Conservation (phyloP, 257 asterid genomes). For the Verbascum thapsus region DNA sequence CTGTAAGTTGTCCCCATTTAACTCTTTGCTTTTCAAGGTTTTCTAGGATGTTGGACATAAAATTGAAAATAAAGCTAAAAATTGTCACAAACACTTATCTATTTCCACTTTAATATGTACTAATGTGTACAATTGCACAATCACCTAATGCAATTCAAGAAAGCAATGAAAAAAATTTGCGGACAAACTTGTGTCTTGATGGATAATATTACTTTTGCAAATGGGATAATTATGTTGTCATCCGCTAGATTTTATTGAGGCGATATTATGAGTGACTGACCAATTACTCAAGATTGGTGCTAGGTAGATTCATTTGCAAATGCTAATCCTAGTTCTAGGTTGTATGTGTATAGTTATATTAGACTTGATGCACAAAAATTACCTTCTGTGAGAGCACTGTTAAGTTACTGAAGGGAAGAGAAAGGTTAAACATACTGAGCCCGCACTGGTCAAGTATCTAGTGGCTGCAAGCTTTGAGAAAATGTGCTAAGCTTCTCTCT, state of each 20-base stretch:
- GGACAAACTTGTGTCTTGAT: constrained; percentile 12
- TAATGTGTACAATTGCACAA: not conserved
- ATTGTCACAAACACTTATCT: constrained; percentile 9
- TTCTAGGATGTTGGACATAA: not conserved
- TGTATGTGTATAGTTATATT: constrained; percentile 13
- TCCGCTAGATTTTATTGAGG: not conserved
- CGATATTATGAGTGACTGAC: constrained; percentile 5
- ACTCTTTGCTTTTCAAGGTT: not conserved
- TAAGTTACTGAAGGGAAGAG: constrained; percentile 15
- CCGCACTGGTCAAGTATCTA: constrained; percentile 10
- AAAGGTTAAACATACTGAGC: constrained; percentile 3
- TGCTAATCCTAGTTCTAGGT: constrained; percentile 1
- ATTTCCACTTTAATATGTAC: not conserved
- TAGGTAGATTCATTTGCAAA: constrained; percentile 6
- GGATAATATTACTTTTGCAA: not conserved
- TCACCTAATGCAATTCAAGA: constrained; percentile 15
- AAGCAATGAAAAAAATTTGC: not conserved
- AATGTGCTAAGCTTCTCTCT: constrained; percentile 3
- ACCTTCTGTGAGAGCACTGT: not conserved
- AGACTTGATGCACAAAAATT: not conserved
- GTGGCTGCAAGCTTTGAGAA: not conserved
- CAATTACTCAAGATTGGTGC: not conserved
- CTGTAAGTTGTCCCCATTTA: constrained; percentile 59
- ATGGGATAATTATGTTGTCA: constrained; percentile 3
- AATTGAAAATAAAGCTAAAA: constrained; percentile 16